phyloP scores from a whole-genome alignment of 1,284 basidiomycete species.

The Heterobasidion irregulare region DNA sequence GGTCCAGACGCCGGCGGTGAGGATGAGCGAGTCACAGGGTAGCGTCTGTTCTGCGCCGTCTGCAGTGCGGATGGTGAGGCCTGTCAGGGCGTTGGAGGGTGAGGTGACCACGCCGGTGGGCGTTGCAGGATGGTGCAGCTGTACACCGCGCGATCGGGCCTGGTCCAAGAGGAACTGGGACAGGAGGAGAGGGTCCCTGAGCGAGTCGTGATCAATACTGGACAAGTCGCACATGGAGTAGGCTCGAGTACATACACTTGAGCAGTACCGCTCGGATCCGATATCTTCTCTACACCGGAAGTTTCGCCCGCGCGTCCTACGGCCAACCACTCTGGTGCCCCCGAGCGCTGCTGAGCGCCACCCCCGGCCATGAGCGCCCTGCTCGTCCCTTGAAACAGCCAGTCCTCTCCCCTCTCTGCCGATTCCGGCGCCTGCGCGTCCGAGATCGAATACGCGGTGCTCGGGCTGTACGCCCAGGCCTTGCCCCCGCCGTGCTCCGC shows the following conservation, averaged over 20 bases:
- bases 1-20: constrained; percentile 61
- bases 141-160: constrained; percentile 31
- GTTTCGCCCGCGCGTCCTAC: constrained; percentile 9
- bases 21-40: constrained; percentile 35
- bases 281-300: constrained; percentile 17
- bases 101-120: constrained; percentile 16
- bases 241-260: constrained; percentile 30
- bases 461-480: constrained; percentile 49
- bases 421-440: not conserved
- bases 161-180: constrained; percentile 42
- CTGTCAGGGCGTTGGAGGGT: constrained; percentile 6
- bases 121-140: constrained; percentile 25
- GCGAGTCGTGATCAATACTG: not conserved
- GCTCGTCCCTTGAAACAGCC: constrained; percentile 9
- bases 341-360: not conserved
- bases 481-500: constrained; percentile 37
- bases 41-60: constrained; percentile 20
- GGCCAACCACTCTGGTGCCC: constrained; percentile 20
- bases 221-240: not conserved
- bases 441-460: constrained; percentile 19
- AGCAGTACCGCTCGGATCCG: constrained; percentile 32
- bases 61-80: constrained; percentile 10
- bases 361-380: constrained; percentile 5
- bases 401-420: constrained; percentile 9
- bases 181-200: constrained; percentile 35